phyloP scores from a whole-genome alignment of 371 early-diverging fungal genomes.

The Mucor circinelloides region DNA sequence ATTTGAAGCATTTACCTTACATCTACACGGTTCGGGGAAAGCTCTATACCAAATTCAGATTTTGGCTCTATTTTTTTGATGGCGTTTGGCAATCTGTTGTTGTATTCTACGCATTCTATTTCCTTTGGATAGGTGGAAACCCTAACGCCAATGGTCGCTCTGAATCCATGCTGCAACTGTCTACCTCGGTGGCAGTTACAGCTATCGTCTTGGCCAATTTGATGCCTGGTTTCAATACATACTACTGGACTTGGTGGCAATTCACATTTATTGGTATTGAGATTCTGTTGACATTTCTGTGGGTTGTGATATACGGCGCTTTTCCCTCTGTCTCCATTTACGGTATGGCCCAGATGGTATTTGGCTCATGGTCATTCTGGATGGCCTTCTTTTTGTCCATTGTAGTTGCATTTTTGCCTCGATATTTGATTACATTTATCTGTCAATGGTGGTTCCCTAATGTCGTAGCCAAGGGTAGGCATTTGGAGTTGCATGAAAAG shows the following conservation, averaged over 20 bases:
- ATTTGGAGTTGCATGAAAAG: slow-evolving; percentile 48
- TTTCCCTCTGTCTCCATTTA: slow-evolving; percentile 57
- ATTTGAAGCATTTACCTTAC: slow-evolving; percentile 64
- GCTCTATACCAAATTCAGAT: slow-evolving; percentile 61
- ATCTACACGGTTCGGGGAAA: slow-evolving; percentile 61
- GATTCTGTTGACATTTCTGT: slow-evolving; percentile 50
- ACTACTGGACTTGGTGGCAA: slow-evolving; percentile 78
- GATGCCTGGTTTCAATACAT: slow-evolving; percentile 71
- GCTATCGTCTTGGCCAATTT: slow-evolving; percentile 74
- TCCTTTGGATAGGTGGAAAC: slow-evolving; percentile 39
- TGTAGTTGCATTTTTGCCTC: slow-evolving; percentile 65
- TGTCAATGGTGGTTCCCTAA: slow-evolving; percentile 70
- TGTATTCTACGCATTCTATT: slow-evolving; percentile 63
- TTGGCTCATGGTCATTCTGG: slow-evolving; percentile 73
- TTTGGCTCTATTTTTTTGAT: slow-evolving; percentile 69
- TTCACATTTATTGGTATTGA: slow-evolving; percentile 50
- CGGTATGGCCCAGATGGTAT: slow-evolving; percentile 62
- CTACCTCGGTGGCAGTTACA: slow-evolving; percentile 65
- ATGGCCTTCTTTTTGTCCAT: slow-evolving; percentile 59
- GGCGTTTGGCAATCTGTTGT: slow-evolving; percentile 75
- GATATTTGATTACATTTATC: slow-evolving; percentile 62
- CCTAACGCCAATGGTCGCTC: slow-evolving; percentile 47
- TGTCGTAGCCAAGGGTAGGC: slow-evolving; percentile 73
- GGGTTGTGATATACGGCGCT: slow-evolving; percentile 62
- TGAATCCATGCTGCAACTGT: slow-evolving; percentile 53